Percentiles rank a stretch among this genome's conserved stretches.
Conservation (phyloP, 2,329 filamentous ascomycete genomes). For the Arthrobotrys sphaeroides region DNA sequence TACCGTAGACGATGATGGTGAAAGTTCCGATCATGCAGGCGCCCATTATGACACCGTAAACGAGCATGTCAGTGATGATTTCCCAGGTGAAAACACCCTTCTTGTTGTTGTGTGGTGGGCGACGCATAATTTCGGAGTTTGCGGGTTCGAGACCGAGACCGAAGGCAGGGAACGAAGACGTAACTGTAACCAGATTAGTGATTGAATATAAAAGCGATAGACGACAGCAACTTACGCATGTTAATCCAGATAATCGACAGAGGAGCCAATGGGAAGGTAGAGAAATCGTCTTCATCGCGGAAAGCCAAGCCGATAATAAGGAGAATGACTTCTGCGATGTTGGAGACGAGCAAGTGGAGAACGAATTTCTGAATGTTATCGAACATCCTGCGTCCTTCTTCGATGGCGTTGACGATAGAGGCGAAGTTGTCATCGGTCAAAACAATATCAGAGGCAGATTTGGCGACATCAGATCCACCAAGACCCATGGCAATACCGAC, state of each 20-base stretch:
- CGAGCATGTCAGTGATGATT: constrained; percentile 79
- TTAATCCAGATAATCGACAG: constrained; percentile 94
- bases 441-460: constrained; percentile 75
- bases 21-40: constrained; percentile 77
- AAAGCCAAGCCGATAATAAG: constrained; percentile 82
- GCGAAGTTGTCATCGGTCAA: constrained; percentile 87
- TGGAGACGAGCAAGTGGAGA: constrained; percentile 79
- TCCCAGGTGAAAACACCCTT: constrained; percentile 79
- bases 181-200: constrained; percentile 64
- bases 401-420: constrained; percentile 81
- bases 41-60: constrained; percentile 69
- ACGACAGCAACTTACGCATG: constrained; percentile 68
- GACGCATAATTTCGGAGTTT: constrained; percentile 78
- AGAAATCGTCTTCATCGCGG: constrained; percentile 75
- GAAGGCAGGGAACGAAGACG: constrained; percentile 82
- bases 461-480: constrained; percentile 84
- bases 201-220: background rate
- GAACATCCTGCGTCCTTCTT: constrained; percentile 84
- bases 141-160: constrained; percentile 83
- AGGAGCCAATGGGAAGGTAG: constrained; percentile 85
- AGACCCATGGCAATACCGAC: constrained; percentile 91
- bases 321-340: constrained; percentile 83
- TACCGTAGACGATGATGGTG: constrained; percentile 71
- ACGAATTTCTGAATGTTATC: constrained; percentile 92
- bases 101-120: constrained; percentile 78